Evolutionary conservation across 768 basidiomycete species (phyloP), one percentile per base, ranked within the genome.

Genomic region (Asterophora parasitica): DNA sequence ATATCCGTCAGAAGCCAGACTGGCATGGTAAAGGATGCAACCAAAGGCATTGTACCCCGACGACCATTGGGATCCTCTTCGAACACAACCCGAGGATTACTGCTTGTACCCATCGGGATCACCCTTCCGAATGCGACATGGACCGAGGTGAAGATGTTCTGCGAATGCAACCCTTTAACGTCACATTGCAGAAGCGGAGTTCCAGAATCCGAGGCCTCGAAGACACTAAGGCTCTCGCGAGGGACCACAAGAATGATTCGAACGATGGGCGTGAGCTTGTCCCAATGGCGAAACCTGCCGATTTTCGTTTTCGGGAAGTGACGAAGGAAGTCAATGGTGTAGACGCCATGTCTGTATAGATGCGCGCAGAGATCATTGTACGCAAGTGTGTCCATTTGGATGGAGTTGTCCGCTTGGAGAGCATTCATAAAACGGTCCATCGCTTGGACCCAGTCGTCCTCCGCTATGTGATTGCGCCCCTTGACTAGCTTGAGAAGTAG

Each of bases 351-450:
- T 11, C 70, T 63, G 49, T 77, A 66, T 4, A 78, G 59, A 13
- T 75, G 69, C 13, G 65, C 56, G 41, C 66, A 73, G 42, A 82
- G 58, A 34, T 82, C 79, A 39, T 48, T 80, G 76, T 49, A 69
- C 67, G 48, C 69, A 62, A 35, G 53, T 41, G 35, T 9, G 26
- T 40, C 66, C 68, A 35, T 63, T 51, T 0, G 65, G 7, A 68
- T 54, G 0, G 41, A 57, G 34, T 33, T 54, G 36, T 64, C 64
- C 1, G 33, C 19, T 7, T 44, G 43, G 8, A 68, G 53, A 11
- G 68, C 55, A 13, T 49, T 39, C 11, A 66, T 49, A 48, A 71
- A 68, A 31, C 42, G 49, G 7, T 56, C 52, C 66, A 84, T 70
- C 8, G 67, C 61, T 17, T 60, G 48, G 0, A 20, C 42, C 83